These are phyloP conservation scores for Amphicarpaea edgeworthii DNA, from an alignment of 306 rosid genomes.

Conservation along the genomic window DNA sequence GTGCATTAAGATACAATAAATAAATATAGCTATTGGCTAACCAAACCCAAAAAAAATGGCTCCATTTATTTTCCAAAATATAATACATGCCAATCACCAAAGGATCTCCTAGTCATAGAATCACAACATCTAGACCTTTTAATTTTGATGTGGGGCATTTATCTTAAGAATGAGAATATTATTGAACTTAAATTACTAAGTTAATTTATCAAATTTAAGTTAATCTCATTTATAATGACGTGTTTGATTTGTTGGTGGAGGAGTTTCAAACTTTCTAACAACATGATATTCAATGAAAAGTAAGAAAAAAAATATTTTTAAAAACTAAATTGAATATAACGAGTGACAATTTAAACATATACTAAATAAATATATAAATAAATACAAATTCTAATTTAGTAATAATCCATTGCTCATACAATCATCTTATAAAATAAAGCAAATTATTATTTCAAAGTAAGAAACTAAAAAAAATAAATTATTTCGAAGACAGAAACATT, in stretches of 20 bases:
- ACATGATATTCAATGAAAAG: too few relatives aligned
- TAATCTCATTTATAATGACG: background rate
- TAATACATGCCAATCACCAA: background rate
- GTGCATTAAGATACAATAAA: slow-evolving; percentile 2
- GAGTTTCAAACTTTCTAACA: too few relatives aligned
- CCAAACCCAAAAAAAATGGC: background rate
- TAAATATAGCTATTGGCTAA: background rate
- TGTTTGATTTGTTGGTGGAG: too few relatives aligned
- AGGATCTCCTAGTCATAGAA: background rate
- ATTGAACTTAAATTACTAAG: background rate
- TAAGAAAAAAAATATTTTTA: too few relatives aligned
- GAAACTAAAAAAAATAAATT: background rate
- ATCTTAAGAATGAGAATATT: too few relatives aligned
- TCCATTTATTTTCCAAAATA: background rate
- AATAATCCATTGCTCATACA: background rate
- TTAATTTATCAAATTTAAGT: background rate
- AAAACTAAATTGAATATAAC: too few relatives aligned
- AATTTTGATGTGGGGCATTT: background rate
- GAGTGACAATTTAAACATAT: too few relatives aligned
- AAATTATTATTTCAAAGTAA: too few relatives aligned
- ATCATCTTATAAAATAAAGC: background rate
- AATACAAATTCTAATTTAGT: background rate
- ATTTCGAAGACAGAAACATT: background rate
- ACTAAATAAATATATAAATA: background rate
- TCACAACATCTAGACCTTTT: background rate